A percentile compares a stretch with the other conserved stretches of the same genome.
Conservation (phyloP, 805 yeast genomes). For the Sungouiozyma intestinalis region DNA sequence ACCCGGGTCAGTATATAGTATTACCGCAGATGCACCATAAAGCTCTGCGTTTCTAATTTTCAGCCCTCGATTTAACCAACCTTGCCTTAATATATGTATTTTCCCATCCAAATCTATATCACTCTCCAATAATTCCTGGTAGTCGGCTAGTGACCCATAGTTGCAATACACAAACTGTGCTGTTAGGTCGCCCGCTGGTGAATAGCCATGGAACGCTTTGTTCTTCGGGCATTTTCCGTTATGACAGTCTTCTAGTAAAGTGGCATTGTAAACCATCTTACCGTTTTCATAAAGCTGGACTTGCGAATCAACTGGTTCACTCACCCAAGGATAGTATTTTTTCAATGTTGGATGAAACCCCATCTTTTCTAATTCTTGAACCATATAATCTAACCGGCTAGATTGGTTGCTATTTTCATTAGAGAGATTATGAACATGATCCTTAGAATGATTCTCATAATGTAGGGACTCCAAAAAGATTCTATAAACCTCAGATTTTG, state of each 20-base stretch:
- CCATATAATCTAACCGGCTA: constrained; percentile 39
- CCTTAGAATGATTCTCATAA: constrained; percentile 26
- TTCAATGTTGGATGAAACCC: constrained; percentile 44
- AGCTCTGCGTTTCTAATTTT: constrained; percentile 53
- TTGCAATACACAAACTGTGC: constrained; percentile 49
- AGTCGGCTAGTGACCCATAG: constrained; percentile 50
- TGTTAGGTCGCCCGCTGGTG: constrained; percentile 51
- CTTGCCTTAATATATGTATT: constrained; percentile 49
- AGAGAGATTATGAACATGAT: constrained; percentile 20
- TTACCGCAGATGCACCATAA: constrained; percentile 52
- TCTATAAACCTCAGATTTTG: constrained; percentile 62
- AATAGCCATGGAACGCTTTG: constrained; percentile 53
- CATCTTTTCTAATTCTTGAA: constrained; percentile 37
- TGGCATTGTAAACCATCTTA: constrained; percentile 36
- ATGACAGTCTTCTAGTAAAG: constrained; percentile 41
- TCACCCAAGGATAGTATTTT: constrained; percentile 47
- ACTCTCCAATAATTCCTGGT: constrained; percentile 30
- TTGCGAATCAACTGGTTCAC: constrained; percentile 39
- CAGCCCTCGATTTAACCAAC: constrained; percentile 40
- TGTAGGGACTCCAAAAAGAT: constrained; percentile 37
- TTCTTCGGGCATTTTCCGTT: constrained; percentile 27
- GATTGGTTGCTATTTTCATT: constrained; percentile 14
- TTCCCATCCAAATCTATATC: constrained; percentile 41
- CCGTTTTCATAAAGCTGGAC: constrained; percentile 28
- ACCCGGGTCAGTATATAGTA: constrained; percentile 32